Percentiles rank a stretch among this genome's conserved stretches.
Evolutionary conservation across 78 protist genomes (phyloP).

Genomic region (Ministeria vibrans): DNA sequence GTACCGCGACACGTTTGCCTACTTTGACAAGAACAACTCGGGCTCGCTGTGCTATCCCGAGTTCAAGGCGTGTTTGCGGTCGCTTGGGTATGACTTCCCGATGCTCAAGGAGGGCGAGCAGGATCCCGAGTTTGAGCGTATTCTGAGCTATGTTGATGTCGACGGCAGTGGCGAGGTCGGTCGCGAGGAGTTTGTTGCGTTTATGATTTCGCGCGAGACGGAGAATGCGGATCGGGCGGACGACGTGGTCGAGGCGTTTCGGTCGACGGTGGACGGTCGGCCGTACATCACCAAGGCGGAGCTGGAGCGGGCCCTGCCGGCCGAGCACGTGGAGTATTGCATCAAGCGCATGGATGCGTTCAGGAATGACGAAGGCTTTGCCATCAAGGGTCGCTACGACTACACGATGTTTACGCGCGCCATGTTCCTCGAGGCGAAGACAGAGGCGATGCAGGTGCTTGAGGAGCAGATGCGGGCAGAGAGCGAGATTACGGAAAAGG

Average conservation of each 20-base stretch:
- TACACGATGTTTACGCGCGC: not conserved
- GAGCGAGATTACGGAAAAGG: not conserved
- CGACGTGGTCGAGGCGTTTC: constrained; percentile 23
- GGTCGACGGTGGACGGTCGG: constrained; percentile 24
- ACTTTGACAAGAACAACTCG: constrained; percentile 32
- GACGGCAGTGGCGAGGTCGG: constrained; percentile 13
- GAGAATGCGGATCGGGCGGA: constrained; percentile 7
- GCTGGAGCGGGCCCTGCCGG: not conserved
- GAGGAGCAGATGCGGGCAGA: not conserved
- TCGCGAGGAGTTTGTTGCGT: constrained; percentile 26
- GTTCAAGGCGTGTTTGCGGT: constrained; percentile 21
- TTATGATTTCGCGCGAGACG: constrained; percentile 12
- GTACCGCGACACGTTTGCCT: constrained; percentile 14
- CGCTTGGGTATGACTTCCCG: constrained; percentile 20
- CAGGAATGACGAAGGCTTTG: not conserved
- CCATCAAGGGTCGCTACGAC: not conserved
- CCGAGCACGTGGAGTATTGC: not conserved
- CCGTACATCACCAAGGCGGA: constrained; percentile 4
- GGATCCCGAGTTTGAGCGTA: constrained; percentile 11
- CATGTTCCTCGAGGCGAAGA: not conserved
- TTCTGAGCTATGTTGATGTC: constrained; percentile 10
- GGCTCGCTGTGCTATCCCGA: constrained; percentile 20
- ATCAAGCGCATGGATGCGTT: not conserved
- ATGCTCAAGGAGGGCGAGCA: constrained; percentile 15
- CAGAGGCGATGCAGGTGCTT: not conserved